A percentile compares a stretch with the other conserved stretches of the same genome.
Conservation (phyloP, 2,329 filamentous ascomycete species). For the Parasarocladium wereldwijsianum region DNA sequence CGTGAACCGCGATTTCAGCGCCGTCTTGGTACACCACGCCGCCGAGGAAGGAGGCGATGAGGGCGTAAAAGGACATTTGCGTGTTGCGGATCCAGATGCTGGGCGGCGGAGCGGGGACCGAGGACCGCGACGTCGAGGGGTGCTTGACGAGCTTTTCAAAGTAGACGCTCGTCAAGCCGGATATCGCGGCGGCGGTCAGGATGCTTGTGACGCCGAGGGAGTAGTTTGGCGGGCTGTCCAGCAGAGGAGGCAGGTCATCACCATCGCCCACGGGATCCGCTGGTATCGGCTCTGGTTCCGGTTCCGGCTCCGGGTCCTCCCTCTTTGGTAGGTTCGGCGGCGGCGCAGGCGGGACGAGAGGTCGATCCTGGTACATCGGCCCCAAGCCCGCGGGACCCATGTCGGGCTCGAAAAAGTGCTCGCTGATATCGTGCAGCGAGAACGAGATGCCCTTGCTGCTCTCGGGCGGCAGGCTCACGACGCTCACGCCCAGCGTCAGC, state of each 20-base stretch:
- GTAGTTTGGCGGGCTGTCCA: slow-evolving; percentile 51
- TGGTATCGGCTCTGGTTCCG: too few relatives aligned
- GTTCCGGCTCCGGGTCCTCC: too few relatives aligned
- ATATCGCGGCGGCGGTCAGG: slow-evolving; percentile 61
- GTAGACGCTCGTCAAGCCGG: slow-evolving; percentile 72
- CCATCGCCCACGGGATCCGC: too few relatives aligned
- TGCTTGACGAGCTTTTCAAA: slow-evolving; percentile 90
- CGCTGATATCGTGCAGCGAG: slow-evolving; percentile 46
- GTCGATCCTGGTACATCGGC: too few relatives aligned
- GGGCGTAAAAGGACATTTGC: slow-evolving; percentile 84
- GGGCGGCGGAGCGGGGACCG: too few relatives aligned
- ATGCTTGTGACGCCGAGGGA: slow-evolving; percentile 69
- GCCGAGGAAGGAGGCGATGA: slow-evolving; percentile 77
- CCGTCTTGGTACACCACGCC: slow-evolving; percentile 83
- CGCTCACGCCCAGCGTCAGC: slow-evolving; percentile 66
- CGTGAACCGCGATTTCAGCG: slow-evolving; percentile 63
- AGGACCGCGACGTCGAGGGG: slow-evolving; percentile 40
- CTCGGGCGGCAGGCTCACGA: slow-evolving; percentile 65
- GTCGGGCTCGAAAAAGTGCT: slow-evolving; percentile 63
- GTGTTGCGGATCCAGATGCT: slow-evolving; percentile 92
- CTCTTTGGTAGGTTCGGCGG: too few relatives aligned
- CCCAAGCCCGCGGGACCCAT: too few relatives aligned
- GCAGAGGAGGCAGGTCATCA: too few relatives aligned
- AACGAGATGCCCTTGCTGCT: slow-evolving; percentile 39
- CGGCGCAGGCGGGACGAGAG: too few relatives aligned